phyloP scores from a whole-genome alignment of 2,329 filamentous ascomycete species.

The Aspergillus phoenicis region DNA sequence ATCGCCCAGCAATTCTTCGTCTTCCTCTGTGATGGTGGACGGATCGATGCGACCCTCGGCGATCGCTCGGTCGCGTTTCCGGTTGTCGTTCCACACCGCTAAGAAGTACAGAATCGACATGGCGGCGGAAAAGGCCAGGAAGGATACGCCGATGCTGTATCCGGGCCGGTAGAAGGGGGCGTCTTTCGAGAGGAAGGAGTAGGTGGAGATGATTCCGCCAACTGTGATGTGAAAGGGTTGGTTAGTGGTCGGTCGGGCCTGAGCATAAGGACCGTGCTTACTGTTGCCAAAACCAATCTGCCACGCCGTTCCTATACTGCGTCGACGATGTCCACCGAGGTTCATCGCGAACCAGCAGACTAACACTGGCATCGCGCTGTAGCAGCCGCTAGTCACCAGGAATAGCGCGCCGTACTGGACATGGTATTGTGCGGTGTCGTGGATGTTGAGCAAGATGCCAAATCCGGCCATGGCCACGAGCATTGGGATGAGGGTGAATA shows the following conservation, averaged over 20 bases:
- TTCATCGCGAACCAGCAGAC: conserved; percentile 85
- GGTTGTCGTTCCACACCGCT: conserved; percentile 15
- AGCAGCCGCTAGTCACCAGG: conserved; percentile 75
- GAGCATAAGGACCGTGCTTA: neutral
- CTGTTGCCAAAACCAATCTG: conserved; percentile 69
- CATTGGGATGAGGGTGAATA: conserved; percentile 70
- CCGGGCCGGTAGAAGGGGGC: conserved; percentile 21
- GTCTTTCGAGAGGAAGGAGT: conserved; percentile 21
- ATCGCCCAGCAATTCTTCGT: conserved; percentile 17
- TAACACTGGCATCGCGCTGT: conserved; percentile 82
- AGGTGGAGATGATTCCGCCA: conserved; percentile 22
- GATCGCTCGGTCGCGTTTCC: conserved; percentile 11
- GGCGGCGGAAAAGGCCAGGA: conserved; percentile 16
- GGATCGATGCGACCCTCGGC: neutral
- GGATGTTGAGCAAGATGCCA: conserved; percentile 69
- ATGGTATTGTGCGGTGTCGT: conserved; percentile 59
- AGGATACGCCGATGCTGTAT: conserved; percentile 21
- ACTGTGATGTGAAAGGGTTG: conserved; percentile 5
- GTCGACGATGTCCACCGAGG: conserved; percentile 69
- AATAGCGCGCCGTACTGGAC: conserved; percentile 80
- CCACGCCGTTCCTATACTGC: conserved; percentile 72
- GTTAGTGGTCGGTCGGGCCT: neutral
- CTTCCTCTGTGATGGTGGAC: conserved; percentile 1
- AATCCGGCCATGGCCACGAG: conserved; percentile 72
- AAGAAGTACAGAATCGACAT: conserved; percentile 13